phyloP scores from a whole-genome alignment of 2,329 filamentous ascomycete genomes.

The Stagonosporopsis rhizophila region DNA sequence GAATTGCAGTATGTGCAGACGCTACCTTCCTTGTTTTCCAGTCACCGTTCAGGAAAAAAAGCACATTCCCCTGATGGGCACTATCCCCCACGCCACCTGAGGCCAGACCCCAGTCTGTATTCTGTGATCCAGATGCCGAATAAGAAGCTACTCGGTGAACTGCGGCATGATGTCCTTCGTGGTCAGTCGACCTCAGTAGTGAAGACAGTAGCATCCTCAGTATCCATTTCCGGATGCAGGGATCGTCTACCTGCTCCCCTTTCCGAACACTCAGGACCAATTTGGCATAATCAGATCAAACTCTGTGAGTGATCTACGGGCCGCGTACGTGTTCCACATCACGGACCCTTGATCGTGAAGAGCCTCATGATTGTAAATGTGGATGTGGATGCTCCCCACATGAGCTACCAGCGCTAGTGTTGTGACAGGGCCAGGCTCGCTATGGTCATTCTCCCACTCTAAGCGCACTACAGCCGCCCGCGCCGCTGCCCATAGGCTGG shows the following conservation, averaged over 20 bases:
- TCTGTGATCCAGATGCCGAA: not conserved
- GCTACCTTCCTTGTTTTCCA: not conserved
- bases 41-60: not conserved
- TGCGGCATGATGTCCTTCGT: conserved; percentile 1
- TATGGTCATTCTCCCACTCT: not conserved
- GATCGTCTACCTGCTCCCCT: not conserved
- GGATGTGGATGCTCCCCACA: conserved; percentile 19
- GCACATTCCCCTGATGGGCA: not conserved
- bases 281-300: not conserved
- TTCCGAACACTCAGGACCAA: not conserved
- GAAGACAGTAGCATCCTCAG: not conserved
- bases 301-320: conserved; percentile 2
- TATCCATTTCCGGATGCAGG: not conserved
- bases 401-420: conserved; percentile 10
- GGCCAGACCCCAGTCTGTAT: not conserved
- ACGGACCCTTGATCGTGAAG: not conserved
- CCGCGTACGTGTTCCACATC: conserved; percentile 6
- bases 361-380: conserved; percentile 9
- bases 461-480: not conserved
- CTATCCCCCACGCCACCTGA: not conserved
- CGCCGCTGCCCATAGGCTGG: not conserved
- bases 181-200: not conserved
- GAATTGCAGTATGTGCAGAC: not conserved
- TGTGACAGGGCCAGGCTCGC: conserved; percentile 1
- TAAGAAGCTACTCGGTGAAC: not conserved